Evolutionary conservation across 305 asterid genomes (phyloP).

Genomic region (Fraxinus velutina): DNA sequence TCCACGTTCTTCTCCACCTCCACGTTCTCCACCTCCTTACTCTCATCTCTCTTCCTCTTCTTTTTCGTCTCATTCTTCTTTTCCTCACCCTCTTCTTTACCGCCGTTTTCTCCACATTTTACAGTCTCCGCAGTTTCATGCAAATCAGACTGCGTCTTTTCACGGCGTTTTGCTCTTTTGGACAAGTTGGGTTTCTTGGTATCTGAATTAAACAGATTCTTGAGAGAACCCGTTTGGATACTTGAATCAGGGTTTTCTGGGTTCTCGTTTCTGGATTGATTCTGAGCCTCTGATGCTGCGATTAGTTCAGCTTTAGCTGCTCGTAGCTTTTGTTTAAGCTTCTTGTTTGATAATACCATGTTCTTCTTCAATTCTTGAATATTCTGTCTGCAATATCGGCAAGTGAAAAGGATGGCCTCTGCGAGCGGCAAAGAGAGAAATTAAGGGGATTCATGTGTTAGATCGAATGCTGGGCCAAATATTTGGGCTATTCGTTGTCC

Average conservation of each 20-base stretch:
- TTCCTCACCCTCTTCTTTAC: conserved; percentile 24
- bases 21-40: conserved; percentile 29
- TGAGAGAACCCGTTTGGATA: conserved; percentile 23
- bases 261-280: conserved; percentile 14
- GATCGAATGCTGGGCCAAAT: background rate
- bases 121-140: conserved; percentile 31
- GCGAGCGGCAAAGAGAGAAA: background rate
- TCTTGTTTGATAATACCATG: conserved; percentile 82
- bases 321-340: conserved; percentile 68
- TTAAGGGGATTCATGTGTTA: background rate
- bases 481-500: background rate
- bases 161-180: conserved; percentile 59
- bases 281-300: conserved; percentile 37
- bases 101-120: conserved; percentile 20
- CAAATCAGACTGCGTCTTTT: conserved; percentile 24
- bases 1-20: conserved; percentile 35
- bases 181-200: conserved; percentile 45
- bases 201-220: conserved; percentile 27
- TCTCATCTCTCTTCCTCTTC: conserved; percentile 51
- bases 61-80: conserved; percentile 36
- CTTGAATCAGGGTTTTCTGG: conserved; percentile 25
- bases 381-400: conserved; percentile 1
- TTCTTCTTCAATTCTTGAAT: conserved; percentile 22
- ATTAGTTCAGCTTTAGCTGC: conserved; percentile 53
- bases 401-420: background rate